phyloP scores from a whole-genome alignment of 164 flowering plant genomes.

The Cinnamomum micranthum region DNA sequence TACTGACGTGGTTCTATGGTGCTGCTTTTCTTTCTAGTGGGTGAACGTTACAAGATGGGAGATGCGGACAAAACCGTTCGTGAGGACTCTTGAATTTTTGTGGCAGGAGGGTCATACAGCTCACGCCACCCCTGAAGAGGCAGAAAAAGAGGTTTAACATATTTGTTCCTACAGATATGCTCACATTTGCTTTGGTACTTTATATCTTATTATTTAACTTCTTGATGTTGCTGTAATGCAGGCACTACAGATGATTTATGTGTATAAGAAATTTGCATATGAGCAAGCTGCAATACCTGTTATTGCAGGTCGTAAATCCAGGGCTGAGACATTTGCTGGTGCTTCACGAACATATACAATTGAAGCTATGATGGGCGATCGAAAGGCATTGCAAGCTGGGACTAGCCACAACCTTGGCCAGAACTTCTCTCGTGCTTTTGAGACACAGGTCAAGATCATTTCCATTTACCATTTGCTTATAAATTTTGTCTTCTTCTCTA shows the following conservation, averaged over 20 bases:
- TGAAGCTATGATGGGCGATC: constrained; percentile 99
- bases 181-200: neutral
- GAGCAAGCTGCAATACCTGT: constrained; percentile 98
- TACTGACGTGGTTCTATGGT: neutral
- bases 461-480: neutral
- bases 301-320: constrained; percentile 88
- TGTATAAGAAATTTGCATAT: constrained; percentile 85
- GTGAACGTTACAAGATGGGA: constrained; percentile 99
- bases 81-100: constrained; percentile 93
- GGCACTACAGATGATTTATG: constrained; percentile 92
- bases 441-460: constrained; percentile 57
- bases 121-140: constrained; percentile 90
- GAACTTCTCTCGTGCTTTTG: constrained; percentile 93
- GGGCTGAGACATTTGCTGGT: constrained; percentile 96
- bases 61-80: constrained; percentile 96
- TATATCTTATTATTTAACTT: constrained; percentile 3
- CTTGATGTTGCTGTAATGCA: constrained; percentile 40
- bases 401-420: constrained; percentile 99
- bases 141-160: constrained; percentile 78
- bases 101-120: constrained; percentile 99
- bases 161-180: neutral
- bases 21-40: constrained; percentile 53
- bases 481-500: neutral
- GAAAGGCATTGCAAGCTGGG: constrained; percentile 94
- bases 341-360: constrained; percentile 86